phyloP scores from a whole-genome alignment of 179 eudicot genomes.

The Silene coronaria region DNA sequence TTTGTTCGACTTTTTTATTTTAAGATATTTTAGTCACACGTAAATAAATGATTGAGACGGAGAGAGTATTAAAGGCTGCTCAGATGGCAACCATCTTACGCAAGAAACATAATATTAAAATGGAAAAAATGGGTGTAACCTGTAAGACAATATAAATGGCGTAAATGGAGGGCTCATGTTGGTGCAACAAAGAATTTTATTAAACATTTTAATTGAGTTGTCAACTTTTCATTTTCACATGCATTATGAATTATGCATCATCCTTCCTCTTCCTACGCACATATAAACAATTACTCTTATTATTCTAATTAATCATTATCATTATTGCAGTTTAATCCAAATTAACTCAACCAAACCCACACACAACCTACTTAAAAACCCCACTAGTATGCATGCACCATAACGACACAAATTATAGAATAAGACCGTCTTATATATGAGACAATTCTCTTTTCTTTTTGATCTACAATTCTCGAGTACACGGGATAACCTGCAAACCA shows the following conservation, averaged over 20 bases:
- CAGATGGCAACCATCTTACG: neutral
- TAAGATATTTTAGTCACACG: too few species aligned
- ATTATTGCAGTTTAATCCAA: neutral
- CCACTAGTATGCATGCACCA: neutral
- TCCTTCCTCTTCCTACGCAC: conserved; percentile 26
- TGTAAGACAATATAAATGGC: conserved; percentile 6
- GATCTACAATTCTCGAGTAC: too few species aligned
- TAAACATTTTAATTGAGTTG: conserved; percentile 10
- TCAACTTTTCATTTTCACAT: conserved; percentile 11
- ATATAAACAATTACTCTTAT: conserved; percentile 10
- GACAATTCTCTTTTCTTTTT: too few species aligned
- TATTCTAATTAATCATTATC: conserved; percentile 14
- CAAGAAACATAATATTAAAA: conserved; percentile 6
- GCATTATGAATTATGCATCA: conserved; percentile 11
- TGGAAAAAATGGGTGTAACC: neutral
- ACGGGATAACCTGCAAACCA: too few species aligned
- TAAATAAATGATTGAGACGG: too few species aligned
- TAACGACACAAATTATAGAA: too few species aligned
- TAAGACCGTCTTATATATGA: too few species aligned
- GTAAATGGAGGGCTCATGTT: conserved; percentile 17
- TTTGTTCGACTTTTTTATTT: too few species aligned
- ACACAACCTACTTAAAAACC: neutral
- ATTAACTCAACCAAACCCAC: conserved; percentile 9
- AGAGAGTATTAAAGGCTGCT: too few species aligned
- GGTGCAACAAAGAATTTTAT: conserved; percentile 2